A percentile compares a stretch with the other conserved stretches of the same genome.
phyloP scores from a whole-genome alignment of 148 eudicot species.

The Talinum fruticosum region DNA sequence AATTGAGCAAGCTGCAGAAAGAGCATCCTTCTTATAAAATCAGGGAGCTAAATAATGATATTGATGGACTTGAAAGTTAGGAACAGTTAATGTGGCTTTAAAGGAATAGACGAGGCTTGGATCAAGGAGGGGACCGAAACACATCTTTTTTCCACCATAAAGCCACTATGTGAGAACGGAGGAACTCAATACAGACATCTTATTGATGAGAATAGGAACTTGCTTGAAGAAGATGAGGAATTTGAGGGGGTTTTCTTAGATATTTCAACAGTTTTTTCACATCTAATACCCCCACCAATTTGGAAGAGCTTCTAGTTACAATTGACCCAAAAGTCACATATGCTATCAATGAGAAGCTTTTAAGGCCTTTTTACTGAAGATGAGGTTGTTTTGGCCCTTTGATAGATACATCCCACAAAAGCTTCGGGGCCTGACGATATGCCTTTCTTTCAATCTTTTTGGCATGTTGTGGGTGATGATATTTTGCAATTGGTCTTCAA shows the following conservation, averaged over 20 bases:
- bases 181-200: neutral
- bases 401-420: no score
- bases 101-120: neutral
- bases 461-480: neutral
- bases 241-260: neutral
- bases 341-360: neutral
- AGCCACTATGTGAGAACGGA: neutral
- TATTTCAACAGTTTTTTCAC: neutral
- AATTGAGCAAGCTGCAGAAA: neutral
- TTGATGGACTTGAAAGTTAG: neutral
- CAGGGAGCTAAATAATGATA: neutral
- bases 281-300: neutral
- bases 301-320: neutral
- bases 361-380: no score
- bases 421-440: no score
- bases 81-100: neutral
- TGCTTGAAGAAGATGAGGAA: neutral
- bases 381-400: no score
- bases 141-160: neutral
- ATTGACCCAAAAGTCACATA: neutral
- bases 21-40: neutral
- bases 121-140: neutral
- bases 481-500: no score
- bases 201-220: neutral
- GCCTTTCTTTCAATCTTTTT: neutral